Percentiles rank a stretch among this genome's conserved stretches.
phyloP scores from a whole-genome alignment of 73 alveolate species.

The Paramecium caudatum region DNA sequence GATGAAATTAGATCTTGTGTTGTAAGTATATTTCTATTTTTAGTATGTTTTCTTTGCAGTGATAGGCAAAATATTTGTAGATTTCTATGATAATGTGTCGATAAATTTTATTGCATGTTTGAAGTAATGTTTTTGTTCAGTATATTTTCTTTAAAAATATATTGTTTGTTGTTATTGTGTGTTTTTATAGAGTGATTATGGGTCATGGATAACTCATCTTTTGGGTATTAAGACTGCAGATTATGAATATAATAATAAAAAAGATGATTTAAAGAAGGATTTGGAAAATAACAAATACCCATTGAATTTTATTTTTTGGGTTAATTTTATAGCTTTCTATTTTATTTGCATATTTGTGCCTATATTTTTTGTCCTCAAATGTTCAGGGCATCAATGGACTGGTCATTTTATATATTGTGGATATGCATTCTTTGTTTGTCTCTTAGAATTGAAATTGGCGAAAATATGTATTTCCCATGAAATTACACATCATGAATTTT shows the following conservation, averaged over 20 bases:
- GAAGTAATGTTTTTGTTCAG: constrained; percentile 6
- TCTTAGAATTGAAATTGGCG: constrained; percentile 14
- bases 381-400: constrained; percentile 53
- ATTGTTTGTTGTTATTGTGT: constrained; percentile 60
- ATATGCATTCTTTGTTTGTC: not conserved
- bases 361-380: not conserved
- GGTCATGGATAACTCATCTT: constrained; percentile 18
- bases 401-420: constrained; percentile 66
- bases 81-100: not conserved
- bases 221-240: constrained; percentile 70
- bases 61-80: not conserved
- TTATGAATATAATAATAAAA: constrained; percentile 62
- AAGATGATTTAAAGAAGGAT: constrained; percentile 25
- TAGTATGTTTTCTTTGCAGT: not conserved
- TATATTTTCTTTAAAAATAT: constrained; percentile 21
- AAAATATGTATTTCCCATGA: not conserved
- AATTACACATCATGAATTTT: constrained; percentile 48
- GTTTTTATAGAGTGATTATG: constrained; percentile 52
- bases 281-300: constrained; percentile 28
- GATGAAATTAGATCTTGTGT: constrained; percentile 55
- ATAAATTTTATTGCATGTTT: constrained; percentile 6
- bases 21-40: not conserved
- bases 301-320: constrained; percentile 25
- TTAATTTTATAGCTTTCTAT: constrained; percentile 49
- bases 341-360: constrained; percentile 24